Evolutionary conservation across 495 filamentous ascomycete genomes (phyloP), one percentile per base, ranked within the genome.

Genomic region (Daldinia vernicosa): DNA sequence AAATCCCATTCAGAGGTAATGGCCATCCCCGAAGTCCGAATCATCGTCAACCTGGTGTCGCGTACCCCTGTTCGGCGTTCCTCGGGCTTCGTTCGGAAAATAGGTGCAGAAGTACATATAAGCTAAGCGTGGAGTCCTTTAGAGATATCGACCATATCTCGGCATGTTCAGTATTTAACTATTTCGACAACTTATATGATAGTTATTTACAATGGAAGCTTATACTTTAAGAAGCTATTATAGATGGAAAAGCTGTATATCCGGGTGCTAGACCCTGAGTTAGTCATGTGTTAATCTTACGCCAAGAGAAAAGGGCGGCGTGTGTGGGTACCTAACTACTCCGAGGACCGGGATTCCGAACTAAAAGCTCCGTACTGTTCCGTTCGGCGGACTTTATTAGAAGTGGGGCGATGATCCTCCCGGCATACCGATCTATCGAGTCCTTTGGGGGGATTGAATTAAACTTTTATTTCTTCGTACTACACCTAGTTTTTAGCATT

Each of bases 41-140:
- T 62, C 14, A 0, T 37, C 32, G 53, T 66, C 11, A 7, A 39
- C n/a, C 37, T 45, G 4, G 17, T 32, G 11, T 30, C 30, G 15
- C 11, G 58, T 54, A 40, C 11, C 59, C 51, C 24, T 24, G 24
- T 60, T 67, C 63, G 69, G 63, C 55, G 17, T 52, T 54, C 40
- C 7, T 71, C 69, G 69, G 69, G 43, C 3, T 71, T 67, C 33
- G 19, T 33, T 71, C 69, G 69, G 69, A 14, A 26, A 54, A 17
- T 53, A 24, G 6, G 17, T 54, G 26, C 14, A 53, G 0, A 4
- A 17, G 12, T 6, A 17, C 7, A 53, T 6, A 17, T n/a, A 53
- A 7, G 40, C 40, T 47, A 22, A 47, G n/a, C 6, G 3, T 14
- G 3, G 17, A 22, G 19, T 15, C 19, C 17, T 8, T 47, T 47